Conservation (phyloP, 1,139 yeast species). For the Petasospora fabianii region DNA sequence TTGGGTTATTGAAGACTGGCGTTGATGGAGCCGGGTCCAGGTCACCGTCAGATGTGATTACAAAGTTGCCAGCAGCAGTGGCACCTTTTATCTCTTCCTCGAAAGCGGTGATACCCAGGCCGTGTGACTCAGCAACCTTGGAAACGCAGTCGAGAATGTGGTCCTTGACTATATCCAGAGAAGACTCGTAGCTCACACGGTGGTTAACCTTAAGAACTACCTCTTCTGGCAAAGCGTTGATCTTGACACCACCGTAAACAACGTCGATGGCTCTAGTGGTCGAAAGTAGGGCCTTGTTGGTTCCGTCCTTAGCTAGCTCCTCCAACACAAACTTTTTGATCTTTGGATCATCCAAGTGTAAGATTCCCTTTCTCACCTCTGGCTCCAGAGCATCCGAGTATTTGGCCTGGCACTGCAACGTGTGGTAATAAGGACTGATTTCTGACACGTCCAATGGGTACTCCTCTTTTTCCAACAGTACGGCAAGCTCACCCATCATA, state of each 20-base stretch:
- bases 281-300: slow-evolving; percentile 20
- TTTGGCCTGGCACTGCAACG: slow-evolving; percentile 46
- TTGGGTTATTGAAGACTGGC: slow-evolving; percentile 40
- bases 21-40: slow-evolving; percentile 62
- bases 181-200: slow-evolving; percentile 49
- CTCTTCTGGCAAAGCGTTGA: slow-evolving; percentile 68
- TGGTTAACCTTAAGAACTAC: slow-evolving; percentile 52
- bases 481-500: slow-evolving; percentile 51
- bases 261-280: slow-evolving; percentile 52
- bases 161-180: slow-evolving; percentile 29
- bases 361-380: slow-evolving; percentile 12
- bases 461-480: slow-evolving; percentile 45
- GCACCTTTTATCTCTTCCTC: slow-evolving; percentile 33
- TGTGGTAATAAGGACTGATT: slow-evolving; percentile 46
- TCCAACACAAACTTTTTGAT: slow-evolving; percentile 36
- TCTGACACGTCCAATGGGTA: slow-evolving; percentile 41
- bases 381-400: slow-evolving; percentile 28
- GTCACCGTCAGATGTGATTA: slow-evolving; percentile 45
- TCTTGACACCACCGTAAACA: slow-evolving; percentile 55
- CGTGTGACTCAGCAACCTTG: slow-evolving; percentile 12
- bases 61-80: slow-evolving; percentile 45
- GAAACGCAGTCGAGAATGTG: slow-evolving; percentile 9
- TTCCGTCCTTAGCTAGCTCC: slow-evolving; percentile 26
- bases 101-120: slow-evolving; percentile 39
- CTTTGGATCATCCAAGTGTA: slow-evolving; percentile 27